A percentile compares a stretch with the other conserved stretches of the same genome.
phyloP scores from a whole-genome alignment of 2,329 filamentous ascomycete species.

The Trichoderma sp. region DNA sequence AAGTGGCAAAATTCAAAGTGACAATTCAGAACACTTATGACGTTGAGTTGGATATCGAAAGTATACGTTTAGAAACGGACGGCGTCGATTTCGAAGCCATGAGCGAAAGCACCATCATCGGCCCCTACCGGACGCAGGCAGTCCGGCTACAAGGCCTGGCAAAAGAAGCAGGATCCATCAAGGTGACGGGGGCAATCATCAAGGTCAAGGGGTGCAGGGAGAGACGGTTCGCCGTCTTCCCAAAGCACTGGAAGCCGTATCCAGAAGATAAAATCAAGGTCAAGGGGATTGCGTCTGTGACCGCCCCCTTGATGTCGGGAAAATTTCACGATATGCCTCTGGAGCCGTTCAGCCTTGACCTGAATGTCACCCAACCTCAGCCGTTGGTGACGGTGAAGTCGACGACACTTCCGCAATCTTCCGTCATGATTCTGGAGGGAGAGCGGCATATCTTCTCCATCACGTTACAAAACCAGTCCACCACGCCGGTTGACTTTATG shows the following conservation, averaged over 20 bases:
- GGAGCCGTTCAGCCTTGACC: conserved; percentile 56
- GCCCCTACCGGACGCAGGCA: conserved; percentile 80
- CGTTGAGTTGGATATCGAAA: conserved; percentile 87
- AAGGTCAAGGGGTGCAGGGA: conserved; percentile 81
- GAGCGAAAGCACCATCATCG: conserved; percentile 67
- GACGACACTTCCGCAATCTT: conserved; percentile 77
- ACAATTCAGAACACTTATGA: conserved; percentile 94
- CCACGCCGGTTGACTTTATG: conserved; percentile 77
- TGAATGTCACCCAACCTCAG: conserved; percentile 78
- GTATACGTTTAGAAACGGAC: conserved; percentile 71
- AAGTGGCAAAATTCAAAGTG: conserved; percentile 75
- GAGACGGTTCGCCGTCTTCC: conserved; percentile 81
- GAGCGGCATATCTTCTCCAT: conserved; percentile 78
- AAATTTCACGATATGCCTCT: conserved; percentile 46
- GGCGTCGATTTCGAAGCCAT: conserved; percentile 72
- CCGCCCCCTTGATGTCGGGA: conserved; percentile 45
- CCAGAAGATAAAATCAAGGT: conserved; percentile 74
- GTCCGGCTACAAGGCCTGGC: conserved; percentile 72
- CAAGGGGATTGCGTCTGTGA: conserved; percentile 65
- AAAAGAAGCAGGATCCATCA: conserved; percentile 66
- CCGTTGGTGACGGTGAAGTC: conserved; percentile 76
- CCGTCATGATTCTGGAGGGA: conserved; percentile 90
- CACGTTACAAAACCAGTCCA: conserved; percentile 77
- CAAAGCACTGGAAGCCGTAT: conserved; percentile 71
- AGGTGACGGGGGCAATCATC: conserved; percentile 75